phyloP scores from a whole-genome alignment of 139 green algal species.

The Closterium sp. region DNA sequence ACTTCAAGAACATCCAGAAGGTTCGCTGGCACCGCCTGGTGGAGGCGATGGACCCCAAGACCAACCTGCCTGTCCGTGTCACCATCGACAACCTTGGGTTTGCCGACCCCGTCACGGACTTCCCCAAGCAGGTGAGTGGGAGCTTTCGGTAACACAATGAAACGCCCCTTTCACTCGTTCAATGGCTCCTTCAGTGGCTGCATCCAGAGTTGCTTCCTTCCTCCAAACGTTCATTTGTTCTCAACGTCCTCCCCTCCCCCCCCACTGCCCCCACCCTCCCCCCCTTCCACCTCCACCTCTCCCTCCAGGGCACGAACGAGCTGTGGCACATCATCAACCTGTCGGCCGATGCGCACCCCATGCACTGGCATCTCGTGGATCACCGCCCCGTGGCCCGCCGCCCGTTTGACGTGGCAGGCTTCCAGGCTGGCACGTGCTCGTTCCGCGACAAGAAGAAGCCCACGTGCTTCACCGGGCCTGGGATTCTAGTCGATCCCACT shows the following conservation, averaged over 20 bases:
- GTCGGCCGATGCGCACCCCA: conserved; percentile 14
- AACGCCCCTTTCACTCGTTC: no score
- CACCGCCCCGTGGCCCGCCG: not conserved
- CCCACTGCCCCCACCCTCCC: no score
- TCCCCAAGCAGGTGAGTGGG: not conserved
- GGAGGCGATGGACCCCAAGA: not conserved
- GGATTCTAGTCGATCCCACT: not conserved
- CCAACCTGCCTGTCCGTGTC: not conserved
- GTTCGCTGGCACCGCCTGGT: not conserved
- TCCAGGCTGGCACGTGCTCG: not conserved
- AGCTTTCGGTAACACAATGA: no score
- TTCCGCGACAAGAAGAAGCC: not conserved
- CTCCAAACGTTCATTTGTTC: no score
- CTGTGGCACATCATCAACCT: conserved; percentile 38
- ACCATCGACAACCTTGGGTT: not conserved
- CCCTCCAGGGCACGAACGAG: not conserved
- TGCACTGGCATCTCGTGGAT: conserved; percentile 17
- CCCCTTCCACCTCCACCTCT: no score
- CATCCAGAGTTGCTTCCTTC: no score
- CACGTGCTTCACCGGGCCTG: not conserved
- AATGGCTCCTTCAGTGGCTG: no score
- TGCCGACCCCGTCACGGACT: not conserved
- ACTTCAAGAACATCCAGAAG: not conserved
- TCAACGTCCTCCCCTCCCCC: no score
- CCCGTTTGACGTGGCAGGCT: conserved; percentile 9